Percentiles rank a stretch among this genome's conserved stretches.
Conservation (phyloP, 2,329 filamentous ascomycete species). For the Trichoderma endophyticum region DNA sequence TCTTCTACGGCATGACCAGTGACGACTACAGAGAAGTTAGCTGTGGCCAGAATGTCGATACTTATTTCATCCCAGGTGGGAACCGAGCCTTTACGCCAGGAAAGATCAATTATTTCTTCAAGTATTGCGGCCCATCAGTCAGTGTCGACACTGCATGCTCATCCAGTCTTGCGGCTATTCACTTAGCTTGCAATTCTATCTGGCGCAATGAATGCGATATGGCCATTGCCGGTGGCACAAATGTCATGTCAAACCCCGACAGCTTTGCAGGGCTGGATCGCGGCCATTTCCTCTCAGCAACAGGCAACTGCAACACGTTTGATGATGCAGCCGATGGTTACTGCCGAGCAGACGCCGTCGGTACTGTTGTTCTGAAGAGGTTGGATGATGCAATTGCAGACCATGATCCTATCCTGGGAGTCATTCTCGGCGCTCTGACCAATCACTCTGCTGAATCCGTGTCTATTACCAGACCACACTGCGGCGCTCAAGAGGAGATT, state of each 20-base stretch:
- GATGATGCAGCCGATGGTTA: slow-evolving; percentile 80
- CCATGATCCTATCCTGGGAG: slow-evolving; percentile 72
- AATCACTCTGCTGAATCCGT: slow-evolving; percentile 70
- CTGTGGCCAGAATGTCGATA: slow-evolving; percentile 61
- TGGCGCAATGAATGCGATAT: slow-evolving; percentile 74
- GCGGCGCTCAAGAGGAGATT: slow-evolving; percentile 9
- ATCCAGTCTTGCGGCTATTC: slow-evolving; percentile 68
- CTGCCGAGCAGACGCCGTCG: slow-evolving; percentile 75
- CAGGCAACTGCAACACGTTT: slow-evolving; percentile 63
- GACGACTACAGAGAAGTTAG: slow-evolving; percentile 81
- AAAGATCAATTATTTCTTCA: slow-evolving; percentile 76
- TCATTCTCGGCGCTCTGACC: slow-evolving; percentile 63
- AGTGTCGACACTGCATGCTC: slow-evolving; percentile 73
- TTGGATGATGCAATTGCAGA: slow-evolving; percentile 75
- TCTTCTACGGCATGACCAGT: slow-evolving; percentile 73
- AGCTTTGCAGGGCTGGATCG: slow-evolving; percentile 73
- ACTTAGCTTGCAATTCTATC: background rate
- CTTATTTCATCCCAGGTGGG: slow-evolving; percentile 52
- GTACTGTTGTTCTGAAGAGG: slow-evolving; percentile 73
- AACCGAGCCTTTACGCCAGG: slow-evolving; percentile 51
- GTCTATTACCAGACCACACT: slow-evolving; percentile 62
- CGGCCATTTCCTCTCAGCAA: slow-evolving; percentile 70
- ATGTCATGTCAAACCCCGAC: slow-evolving; percentile 77
- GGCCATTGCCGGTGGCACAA: slow-evolving; percentile 74
- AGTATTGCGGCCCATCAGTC: slow-evolving; percentile 66